These are phyloP conservation scores for Theileria parva DNA, from an alignment of 169 alveolate genomes.

Conservation along the genomic window DNA sequence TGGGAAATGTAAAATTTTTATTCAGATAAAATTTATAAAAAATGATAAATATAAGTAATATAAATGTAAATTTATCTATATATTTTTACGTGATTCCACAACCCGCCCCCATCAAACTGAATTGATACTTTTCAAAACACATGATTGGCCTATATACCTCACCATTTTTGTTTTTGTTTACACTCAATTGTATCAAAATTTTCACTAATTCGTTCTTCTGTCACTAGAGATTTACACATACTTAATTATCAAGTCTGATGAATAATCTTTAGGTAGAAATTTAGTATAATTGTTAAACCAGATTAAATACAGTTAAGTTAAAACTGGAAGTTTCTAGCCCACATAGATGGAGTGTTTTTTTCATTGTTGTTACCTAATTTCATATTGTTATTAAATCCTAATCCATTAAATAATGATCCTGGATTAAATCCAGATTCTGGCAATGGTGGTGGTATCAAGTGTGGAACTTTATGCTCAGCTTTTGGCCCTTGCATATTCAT, in stretches of 20 bases:
- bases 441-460: conserved; percentile 1
- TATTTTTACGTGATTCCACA: not conserved
- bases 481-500: conserved; percentile 22
- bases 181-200: not conserved
- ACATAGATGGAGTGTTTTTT: conserved; percentile 56
- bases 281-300: conserved; percentile 2
- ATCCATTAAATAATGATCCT: conserved; percentile 51
- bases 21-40: not conserved
- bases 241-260: not conserved
- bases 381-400: conserved; percentile 40
- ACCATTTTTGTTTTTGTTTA: not conserved
- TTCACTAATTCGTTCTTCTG: not conserved
- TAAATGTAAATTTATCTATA: not conserved
- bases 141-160: too few relatives aligned
- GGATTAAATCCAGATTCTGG: conserved; percentile 55
- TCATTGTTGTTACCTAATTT: conserved; percentile 10
- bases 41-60: not conserved
- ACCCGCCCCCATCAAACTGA: conserved; percentile 6
- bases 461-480: not conserved
- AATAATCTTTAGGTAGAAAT: not conserved
- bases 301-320: not conserved
- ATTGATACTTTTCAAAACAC: not conserved
- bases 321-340: conserved; percentile 50
- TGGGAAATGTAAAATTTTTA: not conserved
- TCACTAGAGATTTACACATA: not conserved